These are phyloP conservation scores for Aristolochia fimbriata DNA, from an alignment of 164 flowering plant species.

Conservation along the genomic window DNA sequence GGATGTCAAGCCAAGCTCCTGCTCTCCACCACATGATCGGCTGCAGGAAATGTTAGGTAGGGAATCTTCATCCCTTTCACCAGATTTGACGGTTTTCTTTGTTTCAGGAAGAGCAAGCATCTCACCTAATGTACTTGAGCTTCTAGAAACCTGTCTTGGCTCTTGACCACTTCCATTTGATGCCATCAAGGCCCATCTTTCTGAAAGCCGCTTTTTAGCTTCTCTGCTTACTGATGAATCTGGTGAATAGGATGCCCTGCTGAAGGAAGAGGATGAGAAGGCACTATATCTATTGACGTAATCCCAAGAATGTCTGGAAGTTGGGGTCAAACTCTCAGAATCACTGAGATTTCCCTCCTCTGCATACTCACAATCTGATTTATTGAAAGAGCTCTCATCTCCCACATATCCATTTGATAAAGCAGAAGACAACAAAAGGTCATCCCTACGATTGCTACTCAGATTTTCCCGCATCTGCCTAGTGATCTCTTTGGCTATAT, in stretches of 20 bases:
- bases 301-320: conserved; percentile 80
- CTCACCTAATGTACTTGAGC: conserved; percentile 88
- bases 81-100: conserved; percentile 28
- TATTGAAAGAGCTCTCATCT: conserved; percentile 73
- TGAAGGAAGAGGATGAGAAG: conserved; percentile 53
- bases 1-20: conserved; percentile 26
- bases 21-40: conserved; percentile 25
- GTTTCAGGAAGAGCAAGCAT: conserved; percentile 89
- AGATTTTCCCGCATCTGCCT: conserved; percentile 50
- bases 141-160: conserved; percentile 48
- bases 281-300: conserved; percentile 61
- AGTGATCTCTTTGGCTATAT: conserved; percentile 59
- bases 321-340: conserved; percentile 71
- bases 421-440: conserved; percentile 56
- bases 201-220: conserved; percentile 93
- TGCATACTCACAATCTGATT: conserved; percentile 58
- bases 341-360: conserved; percentile 58
- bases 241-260: conserved; percentile 69
- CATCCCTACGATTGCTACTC: conserved; percentile 46
- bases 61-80: conserved; percentile 21
- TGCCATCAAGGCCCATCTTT: conserved; percentile 88
- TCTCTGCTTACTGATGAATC: conserved; percentile 93
- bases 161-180: conserved; percentile 47
- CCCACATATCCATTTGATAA: conserved; percentile 80
- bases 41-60: conserved; percentile 11